phyloP scores from a whole-genome alignment of 768 basidiomycete genomes.

The Collybiopsis confluens region DNA sequence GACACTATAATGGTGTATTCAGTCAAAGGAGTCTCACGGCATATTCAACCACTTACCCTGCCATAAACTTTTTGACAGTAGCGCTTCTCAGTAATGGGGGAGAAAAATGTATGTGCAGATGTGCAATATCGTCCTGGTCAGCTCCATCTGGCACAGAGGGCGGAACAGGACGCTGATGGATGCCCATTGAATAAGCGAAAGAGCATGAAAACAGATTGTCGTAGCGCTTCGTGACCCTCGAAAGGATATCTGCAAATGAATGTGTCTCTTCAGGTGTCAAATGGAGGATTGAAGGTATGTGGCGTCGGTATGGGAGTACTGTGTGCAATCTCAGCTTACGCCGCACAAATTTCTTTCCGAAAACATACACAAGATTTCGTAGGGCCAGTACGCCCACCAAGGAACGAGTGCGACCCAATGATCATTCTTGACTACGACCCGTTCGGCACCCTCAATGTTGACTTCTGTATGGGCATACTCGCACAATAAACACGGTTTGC shows the following conservation, averaged over 20 bases:
- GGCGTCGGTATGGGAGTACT: conserved; percentile 78
- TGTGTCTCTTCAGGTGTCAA: conserved; percentile 57
- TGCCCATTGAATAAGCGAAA: conserved; percentile 93
- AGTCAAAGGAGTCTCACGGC: conserved; percentile 10
- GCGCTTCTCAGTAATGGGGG: conserved; percentile 83
- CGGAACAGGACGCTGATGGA: conserved; percentile 79
- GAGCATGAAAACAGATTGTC: conserved; percentile 82
- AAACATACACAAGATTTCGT: conserved; percentile 66
- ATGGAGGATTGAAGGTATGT: conserved; percentile 66
- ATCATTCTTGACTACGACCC: conserved; percentile 64
- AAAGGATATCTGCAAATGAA: conserved; percentile 66
- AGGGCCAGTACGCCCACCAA: conserved; percentile 97
- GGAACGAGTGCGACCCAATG: conserved; percentile 85
- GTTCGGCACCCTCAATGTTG: conserved; percentile 31
- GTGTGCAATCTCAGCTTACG: conserved; percentile 8
- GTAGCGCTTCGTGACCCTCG: conserved; percentile 59
- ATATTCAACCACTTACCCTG: conserved; percentile 83
- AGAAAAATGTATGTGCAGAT: conserved; percentile 83
- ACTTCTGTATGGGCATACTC: conserved; percentile 75
- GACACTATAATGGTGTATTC: conserved; percentile 47
- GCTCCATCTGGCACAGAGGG: conserved; percentile 24
- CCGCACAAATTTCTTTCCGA: not conserved
- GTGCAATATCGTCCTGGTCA: conserved; percentile 56
- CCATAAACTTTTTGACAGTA: conserved; percentile 82
- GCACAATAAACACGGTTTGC: conserved; percentile 67